A percentile compares a stretch with the other conserved stretches of the same genome.
Evolutionary conservation across 2,329 filamentous ascomycete genomes (phyloP).

Genomic region (Teratosphaeria nubilosa): DNA sequence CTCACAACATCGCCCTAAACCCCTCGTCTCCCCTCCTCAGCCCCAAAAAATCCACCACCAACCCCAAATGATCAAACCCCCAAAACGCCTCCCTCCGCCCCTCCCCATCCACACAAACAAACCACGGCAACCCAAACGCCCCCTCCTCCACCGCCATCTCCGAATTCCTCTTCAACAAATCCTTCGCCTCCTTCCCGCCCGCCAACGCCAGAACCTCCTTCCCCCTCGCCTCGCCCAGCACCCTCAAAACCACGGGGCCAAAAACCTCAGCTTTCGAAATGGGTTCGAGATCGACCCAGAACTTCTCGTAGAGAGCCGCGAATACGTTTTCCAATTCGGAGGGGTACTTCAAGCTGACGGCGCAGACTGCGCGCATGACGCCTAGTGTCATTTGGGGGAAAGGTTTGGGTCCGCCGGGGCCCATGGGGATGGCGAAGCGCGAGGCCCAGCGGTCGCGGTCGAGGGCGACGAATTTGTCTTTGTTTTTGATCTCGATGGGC

Average conservation of each 20-base stretch:
- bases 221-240: constrained; percentile 37
- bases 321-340: constrained; percentile 31
- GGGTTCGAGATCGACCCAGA: constrained; percentile 42
- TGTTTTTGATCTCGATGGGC: constrained; percentile 50
- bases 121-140: constrained; percentile 53
- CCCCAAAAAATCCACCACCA: constrained; percentile 43
- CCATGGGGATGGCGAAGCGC: constrained; percentile 46
- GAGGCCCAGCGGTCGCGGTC: constrained; percentile 47
- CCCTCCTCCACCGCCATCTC: constrained; percentile 42
- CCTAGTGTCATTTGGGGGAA: constrained; percentile 46
- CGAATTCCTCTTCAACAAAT: constrained; percentile 39
- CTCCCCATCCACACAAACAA: constrained; percentile 43
- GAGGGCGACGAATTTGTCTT: constrained; percentile 45
- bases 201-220: constrained; percentile 28
- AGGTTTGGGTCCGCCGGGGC: constrained; percentile 31
- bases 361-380: constrained; percentile 43
- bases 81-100: constrained; percentile 48
- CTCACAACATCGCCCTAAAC: constrained; percentile 30
- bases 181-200: constrained; percentile 36
- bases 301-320: constrained; percentile 39
- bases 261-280: constrained; percentile 39
- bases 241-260: constrained; percentile 31
- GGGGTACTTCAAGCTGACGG: constrained; percentile 35
- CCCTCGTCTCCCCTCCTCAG: constrained; percentile 33
- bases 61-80: constrained; percentile 52